Evolutionary conservation across 2,329 filamentous ascomycete genomes (phyloP).

Genomic region (Venturia aucupariae): DNA sequence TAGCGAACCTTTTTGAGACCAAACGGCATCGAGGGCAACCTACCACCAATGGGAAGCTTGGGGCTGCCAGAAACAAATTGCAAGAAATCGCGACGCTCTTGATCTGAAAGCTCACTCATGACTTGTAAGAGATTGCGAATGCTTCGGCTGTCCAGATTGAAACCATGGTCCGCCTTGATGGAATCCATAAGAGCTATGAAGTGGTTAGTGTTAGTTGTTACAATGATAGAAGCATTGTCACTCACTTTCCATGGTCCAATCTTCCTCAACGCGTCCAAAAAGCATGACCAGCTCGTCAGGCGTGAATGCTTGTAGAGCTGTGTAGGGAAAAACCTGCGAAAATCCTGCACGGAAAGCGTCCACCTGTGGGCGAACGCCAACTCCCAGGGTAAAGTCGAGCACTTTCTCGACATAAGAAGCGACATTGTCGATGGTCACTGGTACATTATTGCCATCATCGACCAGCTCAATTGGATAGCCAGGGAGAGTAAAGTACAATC

Average conservation of each 20-base stretch:
- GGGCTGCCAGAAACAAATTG: slow-evolving; percentile 98
- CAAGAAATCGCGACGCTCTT: slow-evolving; percentile 82
- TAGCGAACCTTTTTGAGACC: neutral
- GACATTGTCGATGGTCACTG: slow-evolving; percentile 87
- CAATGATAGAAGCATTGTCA: slow-evolving; percentile 20
- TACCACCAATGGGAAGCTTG: slow-evolving; percentile 96
- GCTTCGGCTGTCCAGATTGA: slow-evolving; percentile 95
- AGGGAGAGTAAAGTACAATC: slow-evolving; percentile 88
- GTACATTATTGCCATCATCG: slow-evolving; percentile 60
- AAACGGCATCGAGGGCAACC: slow-evolving; percentile 25
- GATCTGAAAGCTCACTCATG: slow-evolving; percentile 75
- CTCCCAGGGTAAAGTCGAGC: slow-evolving; percentile 83
- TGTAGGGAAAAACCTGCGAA: slow-evolving; percentile 92
- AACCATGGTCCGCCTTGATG: slow-evolving; percentile 96
- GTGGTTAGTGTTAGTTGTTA: slow-evolving; percentile 41
- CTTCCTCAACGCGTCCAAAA: slow-evolving; percentile 86
- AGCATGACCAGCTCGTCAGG: slow-evolving; percentile 90
- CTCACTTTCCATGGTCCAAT: slow-evolving; percentile 90
- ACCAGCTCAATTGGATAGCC: slow-evolving; percentile 86
- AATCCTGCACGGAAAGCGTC: slow-evolving; percentile 88
- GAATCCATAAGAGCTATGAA: slow-evolving; percentile 69
- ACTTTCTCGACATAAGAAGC: slow-evolving; percentile 79
- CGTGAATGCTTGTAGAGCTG: slow-evolving; percentile 84
- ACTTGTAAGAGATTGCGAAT: slow-evolving; percentile 86
- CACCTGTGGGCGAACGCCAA: slow-evolving; percentile 77